Evolutionary conservation across 2,329 filamentous ascomycete genomes (phyloP).

Genomic region (Scytalidium sp.): DNA sequence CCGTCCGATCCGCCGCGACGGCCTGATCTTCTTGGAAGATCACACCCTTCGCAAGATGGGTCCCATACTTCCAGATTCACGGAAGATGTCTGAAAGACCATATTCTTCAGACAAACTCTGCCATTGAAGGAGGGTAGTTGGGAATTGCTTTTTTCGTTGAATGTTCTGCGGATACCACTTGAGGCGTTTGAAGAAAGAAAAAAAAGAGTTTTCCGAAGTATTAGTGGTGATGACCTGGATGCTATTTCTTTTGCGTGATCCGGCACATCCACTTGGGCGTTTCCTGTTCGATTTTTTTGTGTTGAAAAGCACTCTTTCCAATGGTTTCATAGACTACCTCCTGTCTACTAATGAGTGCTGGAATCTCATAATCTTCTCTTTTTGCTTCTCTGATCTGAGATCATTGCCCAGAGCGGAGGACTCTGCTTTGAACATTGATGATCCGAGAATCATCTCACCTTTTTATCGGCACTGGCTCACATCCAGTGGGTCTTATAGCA

Average conservation of each 20-base stretch:
- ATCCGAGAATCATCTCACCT: not conserved
- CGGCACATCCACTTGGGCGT: no score
- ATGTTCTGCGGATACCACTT: not conserved
- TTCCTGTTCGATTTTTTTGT: not conserved
- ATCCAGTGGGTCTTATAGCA: not conserved
- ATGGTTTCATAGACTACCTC: not conserved
- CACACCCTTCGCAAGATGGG: slow-evolving; percentile 40
- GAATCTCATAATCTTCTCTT: no score
- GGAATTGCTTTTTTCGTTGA: not conserved
- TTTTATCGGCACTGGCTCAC: not conserved
- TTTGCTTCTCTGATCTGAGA: not conserved
- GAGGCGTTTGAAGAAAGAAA: not conserved
- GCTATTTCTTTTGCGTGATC: not conserved
- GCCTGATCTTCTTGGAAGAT: slow-evolving; percentile 34
- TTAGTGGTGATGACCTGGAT: no score
- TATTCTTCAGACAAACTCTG: slow-evolving; percentile 2
- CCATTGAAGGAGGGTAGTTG: not conserved
- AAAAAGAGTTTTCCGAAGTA: no score
- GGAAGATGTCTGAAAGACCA: slow-evolving; percentile 37
- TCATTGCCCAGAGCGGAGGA: not conserved
- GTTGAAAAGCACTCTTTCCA: not conserved
- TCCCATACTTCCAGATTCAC: slow-evolving; percentile 42
- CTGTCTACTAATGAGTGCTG: no score
- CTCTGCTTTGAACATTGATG: not conserved
- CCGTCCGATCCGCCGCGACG: slow-evolving; percentile 15